Conservation (phyloP, 2,329 filamentous ascomycete species). For the Didymella pinodella region DNA sequence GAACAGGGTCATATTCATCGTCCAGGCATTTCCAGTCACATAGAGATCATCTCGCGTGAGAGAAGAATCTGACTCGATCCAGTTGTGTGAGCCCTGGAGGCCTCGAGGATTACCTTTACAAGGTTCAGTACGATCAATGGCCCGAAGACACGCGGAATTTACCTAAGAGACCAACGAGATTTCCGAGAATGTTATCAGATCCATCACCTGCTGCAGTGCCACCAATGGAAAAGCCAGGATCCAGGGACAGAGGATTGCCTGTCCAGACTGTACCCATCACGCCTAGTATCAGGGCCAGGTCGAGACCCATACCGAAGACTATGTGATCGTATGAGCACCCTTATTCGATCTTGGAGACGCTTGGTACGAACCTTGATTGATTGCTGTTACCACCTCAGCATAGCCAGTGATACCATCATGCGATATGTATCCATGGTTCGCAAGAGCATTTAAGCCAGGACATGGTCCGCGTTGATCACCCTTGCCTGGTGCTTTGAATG, state of each 20-base stretch:
- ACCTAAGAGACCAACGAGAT: constrained; percentile 54
- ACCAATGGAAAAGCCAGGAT: constrained; percentile 62
- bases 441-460: constrained; percentile 53
- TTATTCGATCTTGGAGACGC: background rate
- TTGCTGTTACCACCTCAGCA: constrained; percentile 53
- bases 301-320: constrained; percentile 57
- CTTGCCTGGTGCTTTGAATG: constrained; percentile 47
- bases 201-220: constrained; percentile 41
- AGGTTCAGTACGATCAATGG: constrained; percentile 35
- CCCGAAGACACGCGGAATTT: constrained; percentile 22
- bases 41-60: constrained; percentile 56
- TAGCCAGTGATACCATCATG: constrained; percentile 52
- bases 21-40: constrained; percentile 49
- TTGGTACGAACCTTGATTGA: constrained; percentile 51
- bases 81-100: constrained; percentile 56
- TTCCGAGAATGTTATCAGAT: constrained; percentile 51
- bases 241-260: constrained; percentile 60
- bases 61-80: constrained; percentile 53
- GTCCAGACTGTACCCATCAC: constrained; percentile 59
- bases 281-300: constrained; percentile 52
- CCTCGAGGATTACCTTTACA: constrained; percentile 52
- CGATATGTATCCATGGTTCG: constrained; percentile 48
- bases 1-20: constrained; percentile 55
- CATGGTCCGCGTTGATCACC: constrained; percentile 55
- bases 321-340: background rate